phyloP scores from a whole-genome alignment of 352 stramenopile genomes.

The Phytophthora cryptogea region DNA sequence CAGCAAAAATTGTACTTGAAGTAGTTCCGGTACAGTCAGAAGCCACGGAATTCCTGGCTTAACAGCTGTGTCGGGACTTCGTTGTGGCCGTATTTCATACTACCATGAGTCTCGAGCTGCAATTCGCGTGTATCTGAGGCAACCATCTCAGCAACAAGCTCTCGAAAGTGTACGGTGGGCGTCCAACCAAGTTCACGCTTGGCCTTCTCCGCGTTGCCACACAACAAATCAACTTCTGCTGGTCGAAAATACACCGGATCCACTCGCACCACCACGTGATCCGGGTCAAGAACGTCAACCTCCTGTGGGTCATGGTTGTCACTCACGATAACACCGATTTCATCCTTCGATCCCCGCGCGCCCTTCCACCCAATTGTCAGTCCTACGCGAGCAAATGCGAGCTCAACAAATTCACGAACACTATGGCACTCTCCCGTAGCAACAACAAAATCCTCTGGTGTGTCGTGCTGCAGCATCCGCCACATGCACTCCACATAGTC shows the following conservation, averaged over 20 bases:
- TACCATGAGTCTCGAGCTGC: conserved; percentile 14
- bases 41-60: conserved; percentile 16
- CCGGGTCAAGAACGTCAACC: conserved; percentile 51
- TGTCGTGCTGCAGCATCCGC: conserved; percentile 95
- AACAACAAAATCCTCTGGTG: conserved; percentile 80
- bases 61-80: conserved; percentile 10
- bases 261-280: conserved; percentile 93
- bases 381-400: conserved; percentile 92
- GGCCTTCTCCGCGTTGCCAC: conserved; percentile 96
- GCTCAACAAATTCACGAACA: conserved; percentile 98
- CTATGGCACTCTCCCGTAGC: conserved; percentile 97
- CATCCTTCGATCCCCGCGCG: conserved; percentile 85
- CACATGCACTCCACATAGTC: conserved; percentile 99
- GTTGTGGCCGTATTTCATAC: conserved; percentile 5
- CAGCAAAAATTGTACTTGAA: conserved; percentile 3
- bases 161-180: conserved; percentile 91
- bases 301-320: conserved; percentile 12
- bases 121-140: conserved; percentile 67
- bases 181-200: conserved; percentile 92
- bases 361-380: conserved; percentile 94
- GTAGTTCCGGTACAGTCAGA: conserved; percentile 1
- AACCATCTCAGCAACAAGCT: conserved; percentile 98
- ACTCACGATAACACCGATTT: conserved; percentile 92
- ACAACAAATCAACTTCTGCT: conserved; percentile 97
- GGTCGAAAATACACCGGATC: conserved; percentile 98